Evolutionary conservation across 352 stramenopile species (phyloP).

Genomic region (Phytophthora hibernalis): DNA sequence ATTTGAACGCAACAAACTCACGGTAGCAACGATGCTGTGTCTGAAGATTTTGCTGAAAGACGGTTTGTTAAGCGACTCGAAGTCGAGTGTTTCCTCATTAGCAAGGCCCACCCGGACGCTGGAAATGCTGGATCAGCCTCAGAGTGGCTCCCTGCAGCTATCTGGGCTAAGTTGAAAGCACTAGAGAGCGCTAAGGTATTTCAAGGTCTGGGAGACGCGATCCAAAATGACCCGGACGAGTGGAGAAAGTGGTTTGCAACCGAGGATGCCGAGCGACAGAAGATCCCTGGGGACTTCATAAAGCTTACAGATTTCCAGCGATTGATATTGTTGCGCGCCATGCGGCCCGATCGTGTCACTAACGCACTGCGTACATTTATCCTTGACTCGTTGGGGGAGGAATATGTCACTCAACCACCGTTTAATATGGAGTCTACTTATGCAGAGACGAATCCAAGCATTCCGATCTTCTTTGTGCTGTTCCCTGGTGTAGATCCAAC

Average conservation of each 20-base stretch:
- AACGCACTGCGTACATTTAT: slow-evolving; percentile 94
- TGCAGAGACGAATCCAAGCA: slow-evolving; percentile 90
- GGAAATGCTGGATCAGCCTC: slow-evolving; percentile 93
- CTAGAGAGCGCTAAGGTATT: slow-evolving; percentile 92
- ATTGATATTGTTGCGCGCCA: slow-evolving; percentile 91
- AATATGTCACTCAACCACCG: slow-evolving; percentile 92
- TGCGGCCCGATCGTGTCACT: slow-evolving; percentile 95
- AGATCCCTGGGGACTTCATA: slow-evolving; percentile 93
- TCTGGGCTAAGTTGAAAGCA: slow-evolving; percentile 95
- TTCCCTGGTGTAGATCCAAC: slow-evolving; percentile 96
- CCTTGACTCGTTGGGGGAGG: slow-evolving; percentile 85
- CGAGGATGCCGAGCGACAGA: slow-evolving; percentile 94
- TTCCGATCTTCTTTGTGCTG: slow-evolving; percentile 96
- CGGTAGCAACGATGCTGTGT: slow-evolving; percentile 94
- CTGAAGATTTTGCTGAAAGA: slow-evolving; percentile 95
- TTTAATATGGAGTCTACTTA: slow-evolving; percentile 95
- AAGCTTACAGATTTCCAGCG: slow-evolving; percentile 85
- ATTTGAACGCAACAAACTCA: slow-evolving; percentile 96
- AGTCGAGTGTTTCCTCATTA: slow-evolving; percentile 93
- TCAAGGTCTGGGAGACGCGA: slow-evolving; percentile 92
- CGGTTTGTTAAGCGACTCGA: slow-evolving; percentile 81
- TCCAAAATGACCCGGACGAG: slow-evolving; percentile 97
- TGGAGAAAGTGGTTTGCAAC: slow-evolving; percentile 97
- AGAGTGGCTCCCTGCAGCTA: slow-evolving; percentile 91
- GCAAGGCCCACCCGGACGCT: slow-evolving; percentile 84